phyloP scores from a whole-genome alignment of 169 alveolate genomes.

The Babesia bigemina region DNA sequence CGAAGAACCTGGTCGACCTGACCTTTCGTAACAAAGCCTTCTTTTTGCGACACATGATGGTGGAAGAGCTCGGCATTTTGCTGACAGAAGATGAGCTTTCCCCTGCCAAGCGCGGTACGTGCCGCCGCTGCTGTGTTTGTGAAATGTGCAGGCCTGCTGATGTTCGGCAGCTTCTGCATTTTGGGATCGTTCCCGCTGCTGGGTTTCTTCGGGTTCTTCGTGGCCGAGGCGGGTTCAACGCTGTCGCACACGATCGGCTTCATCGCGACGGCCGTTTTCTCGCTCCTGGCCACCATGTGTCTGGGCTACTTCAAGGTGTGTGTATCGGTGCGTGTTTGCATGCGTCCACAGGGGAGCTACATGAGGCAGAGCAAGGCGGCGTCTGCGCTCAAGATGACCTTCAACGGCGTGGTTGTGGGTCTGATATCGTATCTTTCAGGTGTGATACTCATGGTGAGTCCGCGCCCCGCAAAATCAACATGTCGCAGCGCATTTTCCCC shows the following conservation, averaged over 20 bases:
- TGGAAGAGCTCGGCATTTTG: slow-evolving; percentile 87
- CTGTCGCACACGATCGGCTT: slow-evolving; percentile 23
- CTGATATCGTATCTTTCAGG: slow-evolving; percentile 41
- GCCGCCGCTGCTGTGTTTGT: neutral
- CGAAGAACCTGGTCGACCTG: slow-evolving; percentile 82
- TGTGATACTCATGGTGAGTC: slow-evolving; percentile 12
- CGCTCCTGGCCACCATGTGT: slow-evolving; percentile 47
- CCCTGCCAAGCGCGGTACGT: slow-evolving; percentile 73
- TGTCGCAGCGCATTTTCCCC: slow-evolving; percentile 19
- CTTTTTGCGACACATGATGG: slow-evolving; percentile 90
- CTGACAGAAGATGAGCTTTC: slow-evolving; percentile 75
- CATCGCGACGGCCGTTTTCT: slow-evolving; percentile 35
- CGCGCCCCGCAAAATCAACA: neutral
- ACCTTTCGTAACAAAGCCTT: slow-evolving; percentile 83
- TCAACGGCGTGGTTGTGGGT: slow-evolving; percentile 54
- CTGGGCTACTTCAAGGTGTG: slow-evolving; percentile 68
- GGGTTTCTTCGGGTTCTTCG: slow-evolving; percentile 79
- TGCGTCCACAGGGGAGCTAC: slow-evolving; percentile 49
- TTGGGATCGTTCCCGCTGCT: slow-evolving; percentile 86
- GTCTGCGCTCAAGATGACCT: slow-evolving; percentile 58
- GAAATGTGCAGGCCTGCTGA: slow-evolving; percentile 74
- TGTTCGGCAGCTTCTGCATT: slow-evolving; percentile 84
- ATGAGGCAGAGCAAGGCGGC: slow-evolving; percentile 38
- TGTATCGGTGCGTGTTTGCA: neutral
- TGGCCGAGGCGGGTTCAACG: slow-evolving; percentile 9